Conservation (phyloP, 768 basidiomycete genomes). For the Boletus reticulatus region DNA sequence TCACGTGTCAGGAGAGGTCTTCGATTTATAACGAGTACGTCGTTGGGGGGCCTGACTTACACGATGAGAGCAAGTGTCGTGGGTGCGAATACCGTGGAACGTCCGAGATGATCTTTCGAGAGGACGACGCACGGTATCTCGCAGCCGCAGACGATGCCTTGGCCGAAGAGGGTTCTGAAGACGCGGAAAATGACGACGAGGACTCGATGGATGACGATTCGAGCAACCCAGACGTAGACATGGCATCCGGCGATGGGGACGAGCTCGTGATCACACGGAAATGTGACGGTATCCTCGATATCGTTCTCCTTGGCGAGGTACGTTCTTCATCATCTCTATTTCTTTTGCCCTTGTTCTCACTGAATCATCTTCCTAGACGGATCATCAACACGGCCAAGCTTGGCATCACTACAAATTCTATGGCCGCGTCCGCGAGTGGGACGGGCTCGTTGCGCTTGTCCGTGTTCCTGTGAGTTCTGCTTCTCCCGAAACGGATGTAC, state of each 20-base stretch:
- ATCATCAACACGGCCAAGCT: conserved; percentile 43
- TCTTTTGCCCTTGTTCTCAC: neutral
- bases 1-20: conserved; percentile 22
- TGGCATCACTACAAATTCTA: conserved; percentile 48
- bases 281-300: conserved; percentile 60
- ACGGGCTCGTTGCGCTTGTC: conserved; percentile 55
- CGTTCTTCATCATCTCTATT: conserved; percentile 5
- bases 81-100: conserved; percentile 29
- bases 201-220: conserved; percentile 28
- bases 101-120: conserved; percentile 28
- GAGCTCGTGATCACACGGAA: conserved; percentile 26
- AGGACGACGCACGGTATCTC: conserved; percentile 26
- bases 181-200: conserved; percentile 29
- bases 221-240: conserved; percentile 25
- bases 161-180: conserved; percentile 13
- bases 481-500: neutral
- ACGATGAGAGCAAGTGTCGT: conserved; percentile 41
- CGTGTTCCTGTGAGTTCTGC: conserved; percentile 34
- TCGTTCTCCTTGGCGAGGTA: conserved; percentile 61
- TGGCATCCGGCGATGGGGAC: conserved; percentile 19
- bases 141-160: conserved; percentile 5
- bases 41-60: conserved; percentile 37
- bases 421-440: conserved; percentile 57
- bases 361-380: conserved; percentile 38
- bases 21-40: conserved; percentile 43